phyloP scores from a whole-genome alignment of 495 filamentous ascomycete genomes.

The Aspergillus ostianus region DNA sequence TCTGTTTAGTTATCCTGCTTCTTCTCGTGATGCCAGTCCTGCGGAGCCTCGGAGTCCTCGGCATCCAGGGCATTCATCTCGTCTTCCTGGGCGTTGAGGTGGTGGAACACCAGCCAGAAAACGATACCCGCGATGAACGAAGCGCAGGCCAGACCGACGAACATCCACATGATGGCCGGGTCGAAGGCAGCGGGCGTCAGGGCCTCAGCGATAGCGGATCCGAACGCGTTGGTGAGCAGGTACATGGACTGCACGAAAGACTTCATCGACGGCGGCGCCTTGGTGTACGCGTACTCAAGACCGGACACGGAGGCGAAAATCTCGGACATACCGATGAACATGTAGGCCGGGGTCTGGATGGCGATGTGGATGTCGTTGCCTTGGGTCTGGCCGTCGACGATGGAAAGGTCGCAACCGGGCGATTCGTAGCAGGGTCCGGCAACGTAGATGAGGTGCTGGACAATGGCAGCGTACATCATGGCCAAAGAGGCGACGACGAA shows the following conservation, averaged over 20 bases:
- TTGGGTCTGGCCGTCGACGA: conserved; percentile 29
- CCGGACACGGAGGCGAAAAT: conserved; percentile 71
- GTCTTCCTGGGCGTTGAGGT: conserved; percentile 45
- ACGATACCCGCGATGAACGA: conserved; percentile 42
- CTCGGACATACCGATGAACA: conserved; percentile 70
- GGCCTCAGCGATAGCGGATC: conserved; percentile 68
- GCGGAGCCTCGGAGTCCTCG: conserved; percentile 19
- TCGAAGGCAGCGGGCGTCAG: conserved; percentile 67
- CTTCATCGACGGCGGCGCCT: conserved; percentile 79
- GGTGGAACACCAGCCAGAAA: conserved; percentile 45
- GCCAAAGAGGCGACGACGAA: conserved; percentile 64
- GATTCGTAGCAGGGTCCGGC: conserved; percentile 49
- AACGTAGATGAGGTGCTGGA: conserved; percentile 72
- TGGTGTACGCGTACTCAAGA: conserved; percentile 78
- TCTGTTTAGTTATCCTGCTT: conserved; percentile 5
- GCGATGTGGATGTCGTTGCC: conserved; percentile 60
- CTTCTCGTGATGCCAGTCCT: conserved; percentile 1
- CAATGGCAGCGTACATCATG: conserved; percentile 64
- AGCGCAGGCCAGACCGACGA: conserved; percentile 55
- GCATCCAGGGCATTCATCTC: conserved; percentile 48
- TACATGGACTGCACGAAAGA: conserved; percentile 74
- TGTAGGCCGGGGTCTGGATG: conserved; percentile 67
- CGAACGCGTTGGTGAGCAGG: conserved; percentile 72
- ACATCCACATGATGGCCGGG: conserved; percentile 69
- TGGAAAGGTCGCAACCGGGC: conserved; percentile 34